phyloP scores from a whole-genome alignment of 306 rosid species.

The Alnus rubra region DNA sequence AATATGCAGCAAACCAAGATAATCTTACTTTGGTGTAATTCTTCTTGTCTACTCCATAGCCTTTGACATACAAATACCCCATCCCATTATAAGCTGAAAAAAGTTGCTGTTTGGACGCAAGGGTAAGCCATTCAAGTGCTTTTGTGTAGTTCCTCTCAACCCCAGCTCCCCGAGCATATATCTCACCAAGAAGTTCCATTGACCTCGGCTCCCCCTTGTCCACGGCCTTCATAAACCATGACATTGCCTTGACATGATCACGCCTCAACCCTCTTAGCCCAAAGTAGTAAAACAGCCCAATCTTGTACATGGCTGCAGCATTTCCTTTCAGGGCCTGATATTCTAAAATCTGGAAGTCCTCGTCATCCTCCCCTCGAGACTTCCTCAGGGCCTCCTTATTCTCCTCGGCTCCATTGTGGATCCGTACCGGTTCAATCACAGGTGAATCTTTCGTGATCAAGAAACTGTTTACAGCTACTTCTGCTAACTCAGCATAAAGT shows the following conservation, averaged over 20 bases:
- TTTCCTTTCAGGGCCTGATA: slow-evolving; percentile 96
- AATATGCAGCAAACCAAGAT: slow-evolving; percentile 6
- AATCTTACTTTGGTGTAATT: slow-evolving; percentile 79
- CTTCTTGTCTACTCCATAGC: slow-evolving; percentile 85
- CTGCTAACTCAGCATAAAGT: slow-evolving; percentile 83
- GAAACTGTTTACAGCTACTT: slow-evolving; percentile 88
- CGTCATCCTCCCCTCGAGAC: slow-evolving; percentile 92
- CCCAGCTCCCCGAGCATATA: slow-evolving; percentile 95
- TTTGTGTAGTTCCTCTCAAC: slow-evolving; percentile 88
- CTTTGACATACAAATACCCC: slow-evolving; percentile 92
- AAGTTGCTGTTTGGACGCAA: slow-evolving; percentile 76
- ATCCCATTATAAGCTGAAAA: slow-evolving; percentile 92
- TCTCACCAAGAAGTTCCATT: slow-evolving; percentile 95
- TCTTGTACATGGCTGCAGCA: slow-evolving; percentile 89
- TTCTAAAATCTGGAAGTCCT: slow-evolving; percentile 90
- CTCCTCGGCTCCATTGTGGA: slow-evolving; percentile 91
- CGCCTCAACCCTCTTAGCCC: slow-evolving; percentile 94
- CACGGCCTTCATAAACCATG: slow-evolving; percentile 89
- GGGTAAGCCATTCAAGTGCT: slow-evolving; percentile 93
- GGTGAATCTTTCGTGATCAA: slow-evolving; percentile 85
- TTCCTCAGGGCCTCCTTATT: slow-evolving; percentile 88
- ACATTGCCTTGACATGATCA: slow-evolving; percentile 79
- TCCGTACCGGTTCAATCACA: slow-evolving; percentile 82
- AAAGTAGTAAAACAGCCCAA: slow-evolving; percentile 94
- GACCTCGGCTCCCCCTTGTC: slow-evolving; percentile 94